phyloP scores from a whole-genome alignment of 2,329 filamentous ascomycete genomes.

The Geosmithia flava region DNA sequence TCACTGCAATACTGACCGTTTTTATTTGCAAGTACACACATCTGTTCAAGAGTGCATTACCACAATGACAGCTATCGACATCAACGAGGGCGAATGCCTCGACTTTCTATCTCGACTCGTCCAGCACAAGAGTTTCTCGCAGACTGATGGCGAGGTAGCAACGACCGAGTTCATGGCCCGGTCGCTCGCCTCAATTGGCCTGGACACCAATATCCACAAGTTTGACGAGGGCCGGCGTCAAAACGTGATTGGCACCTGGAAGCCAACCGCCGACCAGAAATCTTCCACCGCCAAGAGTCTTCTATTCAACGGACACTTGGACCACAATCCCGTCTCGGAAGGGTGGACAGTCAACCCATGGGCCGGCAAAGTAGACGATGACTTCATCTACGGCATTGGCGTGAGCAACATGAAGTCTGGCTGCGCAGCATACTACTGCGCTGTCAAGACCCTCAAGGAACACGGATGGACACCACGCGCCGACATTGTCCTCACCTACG shows the following conservation, averaged over 20 bases:
- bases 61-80: constrained; percentile 5
- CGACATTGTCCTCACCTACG: constrained; percentile 11
- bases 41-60: too few species aligned
- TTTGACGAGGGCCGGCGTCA: constrained; percentile 11
- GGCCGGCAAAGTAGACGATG: constrained; percentile 13
- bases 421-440: constrained; percentile 14
- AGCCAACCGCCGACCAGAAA: constrained; percentile 1
- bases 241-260: constrained; percentile 11
- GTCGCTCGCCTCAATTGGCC: constrained; percentile 9
- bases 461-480: constrained; percentile 9
- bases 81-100: constrained; percentile 10
- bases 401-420: constrained; percentile 4
- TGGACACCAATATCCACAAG: constrained; percentile 8
- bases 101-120: constrained; percentile 10
- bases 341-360: constrained; percentile 16
- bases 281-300: constrained; percentile 5
- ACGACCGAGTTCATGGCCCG: constrained; percentile 10
- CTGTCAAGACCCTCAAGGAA: constrained; percentile 9
- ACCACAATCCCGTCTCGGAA: constrained; percentile 15
- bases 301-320: constrained; percentile 15
- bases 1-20: too few species aligned
- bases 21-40: too few species aligned
- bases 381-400: constrained; percentile 8
- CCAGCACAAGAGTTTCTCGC: constrained; percentile 14
- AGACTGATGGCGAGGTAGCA: constrained; percentile 13